These are phyloP conservation scores for Takakia lepidozioides DNA, from an alignment of 225 moss, liverwort and hornwort species.

Conservation along the genomic window DNA sequence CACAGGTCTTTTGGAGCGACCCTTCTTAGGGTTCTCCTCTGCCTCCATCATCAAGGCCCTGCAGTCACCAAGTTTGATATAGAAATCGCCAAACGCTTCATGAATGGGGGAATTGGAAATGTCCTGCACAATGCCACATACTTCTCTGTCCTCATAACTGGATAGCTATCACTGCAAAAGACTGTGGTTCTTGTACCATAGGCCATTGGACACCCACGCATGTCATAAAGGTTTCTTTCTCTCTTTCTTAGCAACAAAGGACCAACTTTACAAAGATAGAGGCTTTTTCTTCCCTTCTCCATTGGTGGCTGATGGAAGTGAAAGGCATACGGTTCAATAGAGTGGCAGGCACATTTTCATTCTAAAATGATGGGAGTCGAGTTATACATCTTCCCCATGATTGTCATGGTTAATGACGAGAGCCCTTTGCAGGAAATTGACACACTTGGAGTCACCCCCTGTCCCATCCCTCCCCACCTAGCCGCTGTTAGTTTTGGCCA, in stretches of 20 bases:
- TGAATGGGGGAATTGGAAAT: conserved; percentile 70
- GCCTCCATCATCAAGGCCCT: conserved; percentile 49
- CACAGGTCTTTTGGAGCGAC: conserved; percentile 14
- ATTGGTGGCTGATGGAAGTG: too few relatives aligned
- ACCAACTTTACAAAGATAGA: too few relatives aligned
- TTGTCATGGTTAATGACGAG: conserved; percentile 64
- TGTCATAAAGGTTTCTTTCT: too few relatives aligned
- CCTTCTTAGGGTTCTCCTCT: conserved; percentile 15
- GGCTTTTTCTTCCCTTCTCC: too few relatives aligned
- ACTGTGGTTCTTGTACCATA: too few relatives aligned
- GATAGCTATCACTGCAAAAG: too few relatives aligned
- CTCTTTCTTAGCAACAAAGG: too few relatives aligned
- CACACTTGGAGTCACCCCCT: conserved; percentile 73
- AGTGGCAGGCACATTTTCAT: neutral
- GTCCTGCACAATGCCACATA: conserved; percentile 56
- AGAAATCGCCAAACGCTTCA: conserved; percentile 80
- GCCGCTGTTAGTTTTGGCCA: too few relatives aligned
- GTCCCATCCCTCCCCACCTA: too few relatives aligned
- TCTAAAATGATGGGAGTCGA: neutral
- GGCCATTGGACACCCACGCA: too few relatives aligned
- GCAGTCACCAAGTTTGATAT: conserved; percentile 54
- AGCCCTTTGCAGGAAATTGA: conserved; percentile 76
- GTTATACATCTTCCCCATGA: conserved; percentile 45
- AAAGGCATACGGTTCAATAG: too few relatives aligned
- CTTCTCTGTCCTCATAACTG: too few relatives aligned